Evolutionary conservation across 2,329 filamentous ascomycete species (phyloP), one percentile per base, ranked within the genome.

Genomic region (Penicillium decumbens): DNA sequence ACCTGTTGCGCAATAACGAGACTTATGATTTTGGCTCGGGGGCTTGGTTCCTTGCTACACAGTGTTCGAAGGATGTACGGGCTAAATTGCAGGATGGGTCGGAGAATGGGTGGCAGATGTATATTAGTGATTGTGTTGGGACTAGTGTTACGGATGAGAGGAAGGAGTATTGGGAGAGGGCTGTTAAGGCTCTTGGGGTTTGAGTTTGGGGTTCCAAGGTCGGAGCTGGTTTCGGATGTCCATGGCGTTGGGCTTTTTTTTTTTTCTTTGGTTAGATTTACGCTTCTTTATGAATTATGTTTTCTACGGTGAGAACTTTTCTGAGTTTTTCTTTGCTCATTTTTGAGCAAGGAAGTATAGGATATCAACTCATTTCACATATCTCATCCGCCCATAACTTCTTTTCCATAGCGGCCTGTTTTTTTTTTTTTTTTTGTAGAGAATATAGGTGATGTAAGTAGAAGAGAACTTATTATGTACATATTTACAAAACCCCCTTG

Each of bases 401-500:
- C 15, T 38, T 18, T 6, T 6, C 6, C 20, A 6, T 23, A 23
- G 20, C 20, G 3, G 1, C 4, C 3, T n/a, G n/a, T n/a, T n/a
- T n/a, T n/a, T n/a, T n/a, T n/a, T n/a, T n/a, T 23, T 23, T 23
- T 4, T 23, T 23, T 4, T 23, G 20, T 23, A 23, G 20, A 4
- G 4, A 23, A 23, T 23, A 23, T 23, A 23, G 20, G 20, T 23
- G 3, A 23, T 18, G 15, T 2, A 2, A 18, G 15, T 18, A 18
- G 15, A 18, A 18, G 15, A 18, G 15, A 18, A 18, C 15, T 18
- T 18, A 18, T 18, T 18, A 18, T 18, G 15, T 23, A 23, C 20
- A 23, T 23, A 42, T 51, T 58, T 64, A 83, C 71, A 96, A 70
- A 29, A 95, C 95, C 9, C 92, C 92, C 80, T 97, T 97, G 7